Base-by-base conservation (phyloP, 371 early-diverging fungal genomes). In the Syncephalastrum racemosum region DNA sequence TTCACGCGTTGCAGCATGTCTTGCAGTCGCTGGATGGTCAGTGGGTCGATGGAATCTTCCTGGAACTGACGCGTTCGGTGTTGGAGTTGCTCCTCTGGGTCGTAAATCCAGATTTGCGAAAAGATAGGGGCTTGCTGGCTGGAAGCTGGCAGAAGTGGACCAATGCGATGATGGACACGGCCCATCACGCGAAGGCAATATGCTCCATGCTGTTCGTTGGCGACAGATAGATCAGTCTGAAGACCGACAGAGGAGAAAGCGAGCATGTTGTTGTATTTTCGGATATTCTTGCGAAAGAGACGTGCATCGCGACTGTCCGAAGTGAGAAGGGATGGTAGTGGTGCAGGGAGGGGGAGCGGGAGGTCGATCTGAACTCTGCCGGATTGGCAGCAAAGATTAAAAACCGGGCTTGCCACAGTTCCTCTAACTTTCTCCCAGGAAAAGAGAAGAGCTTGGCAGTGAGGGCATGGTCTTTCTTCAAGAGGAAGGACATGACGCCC, bases 201-300 rank as follows among this genome's bases (percentile, higher is more conserved):
- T 13, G 44, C 22, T 7, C 52, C 57, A 2, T 44, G 44, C 18
- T 40, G n/a, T 6, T 46, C 40, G 40, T 48, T 57, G 1, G 53
- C 45, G 19, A 56, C 2, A 2, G 4, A 50, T 44, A 52, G 53
- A 56, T 62, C 57, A 18, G 56, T 24, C 2, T 50, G 49, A 64
- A 59, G 20, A 56, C 54, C 16, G 59, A 46, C 7, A 47, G 56
- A 16, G n/a, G n/a, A n/a, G n/a, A n/a, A n/a, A n/a, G n/a, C n/a
- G n/a, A n/a, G n/a, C n/a, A n/a, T n/a, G n/a, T 44, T 14, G 24
- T 65, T 64, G 53, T 55, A 63, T 46, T 36, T 53, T 14, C 59
- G 50, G 22, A 55, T 58, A 8, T 51, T 27, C 2, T 54, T 3
- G 19, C 53, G 40, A 52, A 63, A 63, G 10, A 22, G 25, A 31